Percentiles rank a stretch among this genome's conserved stretches.
Conservation (phyloP, 192 early-diverging fungal species). For the Kappamyces sp. region DNA sequence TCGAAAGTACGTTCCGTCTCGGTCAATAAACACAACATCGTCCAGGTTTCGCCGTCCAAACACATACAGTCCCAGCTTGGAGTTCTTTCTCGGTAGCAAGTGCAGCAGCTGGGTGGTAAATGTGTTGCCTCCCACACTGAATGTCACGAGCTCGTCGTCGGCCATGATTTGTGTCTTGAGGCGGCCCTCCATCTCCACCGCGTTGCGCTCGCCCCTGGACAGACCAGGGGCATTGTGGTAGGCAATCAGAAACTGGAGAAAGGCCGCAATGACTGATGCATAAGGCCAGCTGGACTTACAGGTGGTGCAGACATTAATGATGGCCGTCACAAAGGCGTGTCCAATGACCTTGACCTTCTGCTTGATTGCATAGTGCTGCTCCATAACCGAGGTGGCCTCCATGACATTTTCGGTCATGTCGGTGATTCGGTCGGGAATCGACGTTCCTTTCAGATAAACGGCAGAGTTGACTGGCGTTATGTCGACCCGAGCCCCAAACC, state of each 20-base stretch:
- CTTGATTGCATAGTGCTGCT: constrained; percentile 18
- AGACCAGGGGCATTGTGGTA: constrained; percentile 17
- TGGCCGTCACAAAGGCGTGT: constrained; percentile 6
- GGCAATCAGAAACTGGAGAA: constrained; percentile 10
- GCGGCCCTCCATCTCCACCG: constrained; percentile 1
- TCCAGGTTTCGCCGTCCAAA: constrained; percentile 13
- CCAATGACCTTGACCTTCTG: constrained; percentile 10
- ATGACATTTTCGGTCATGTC: constrained; percentile 15
- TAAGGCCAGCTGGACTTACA: neutral
- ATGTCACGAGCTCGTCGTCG: constrained; percentile 12
- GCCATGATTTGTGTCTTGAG: constrained; percentile 5
- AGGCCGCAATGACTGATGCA: constrained; percentile 1
- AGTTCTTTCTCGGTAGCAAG: constrained; percentile 3
- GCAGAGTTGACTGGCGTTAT: constrained; percentile 5
- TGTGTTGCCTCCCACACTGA: constrained; percentile 8
- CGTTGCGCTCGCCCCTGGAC: constrained; percentile 3
- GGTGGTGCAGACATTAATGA: constrained; percentile 2
- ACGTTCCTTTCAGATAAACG: constrained; percentile 10
- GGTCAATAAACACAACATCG: constrained; percentile 11
- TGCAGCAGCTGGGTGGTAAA: constrained; percentile 12
- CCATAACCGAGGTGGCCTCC: constrained; percentile 9
- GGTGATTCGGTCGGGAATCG: constrained; percentile 10
- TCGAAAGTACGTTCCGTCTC: constrained; percentile 32
- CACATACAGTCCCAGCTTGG: constrained; percentile 3
- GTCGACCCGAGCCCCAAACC: neutral